Conservation (phyloP, 179 eudicot species). For the Spergularia azorica region DNA sequence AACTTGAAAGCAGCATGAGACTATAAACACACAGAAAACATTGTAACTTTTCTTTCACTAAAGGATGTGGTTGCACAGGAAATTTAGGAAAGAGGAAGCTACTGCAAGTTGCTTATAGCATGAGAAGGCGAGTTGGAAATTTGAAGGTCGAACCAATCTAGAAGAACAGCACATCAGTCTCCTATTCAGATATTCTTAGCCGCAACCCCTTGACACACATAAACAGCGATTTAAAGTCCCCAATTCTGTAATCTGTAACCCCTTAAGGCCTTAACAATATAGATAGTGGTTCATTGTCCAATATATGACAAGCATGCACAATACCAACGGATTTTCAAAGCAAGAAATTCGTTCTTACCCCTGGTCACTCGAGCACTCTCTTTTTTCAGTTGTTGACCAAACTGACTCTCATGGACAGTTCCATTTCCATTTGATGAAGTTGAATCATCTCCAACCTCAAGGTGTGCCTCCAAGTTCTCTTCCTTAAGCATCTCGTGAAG, state of each 20-base stretch:
- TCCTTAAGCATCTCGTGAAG: constrained; percentile 32
- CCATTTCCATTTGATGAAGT: constrained; percentile 43
- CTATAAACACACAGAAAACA: not conserved
- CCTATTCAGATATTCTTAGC: no score
- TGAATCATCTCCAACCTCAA: constrained; percentile 40
- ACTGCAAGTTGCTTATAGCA: no score
- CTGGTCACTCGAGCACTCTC: constrained; percentile 43
- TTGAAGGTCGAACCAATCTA: not conserved
- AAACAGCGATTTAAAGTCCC: no score
- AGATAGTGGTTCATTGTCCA: no score
- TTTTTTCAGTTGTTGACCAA: constrained; percentile 36
- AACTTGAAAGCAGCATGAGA: not conserved
- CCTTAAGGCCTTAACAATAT: no score
- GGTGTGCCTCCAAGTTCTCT: constrained; percentile 38
- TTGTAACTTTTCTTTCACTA: not conserved
- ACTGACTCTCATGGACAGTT: constrained; percentile 40
- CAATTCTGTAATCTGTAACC: no score
- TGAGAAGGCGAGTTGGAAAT: not conserved
- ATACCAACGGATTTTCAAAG: not conserved
- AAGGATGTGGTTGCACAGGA: not conserved
- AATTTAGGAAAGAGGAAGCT: not conserved
- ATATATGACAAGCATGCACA: not conserved
- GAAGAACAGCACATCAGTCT: not conserved
- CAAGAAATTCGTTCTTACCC: constrained; percentile 51
- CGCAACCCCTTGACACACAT: no score